Percentiles rank a stretch among this genome's conserved stretches.
Conservation (phyloP, 1,139 yeast species). For the Kodamaea plutei region DNA sequence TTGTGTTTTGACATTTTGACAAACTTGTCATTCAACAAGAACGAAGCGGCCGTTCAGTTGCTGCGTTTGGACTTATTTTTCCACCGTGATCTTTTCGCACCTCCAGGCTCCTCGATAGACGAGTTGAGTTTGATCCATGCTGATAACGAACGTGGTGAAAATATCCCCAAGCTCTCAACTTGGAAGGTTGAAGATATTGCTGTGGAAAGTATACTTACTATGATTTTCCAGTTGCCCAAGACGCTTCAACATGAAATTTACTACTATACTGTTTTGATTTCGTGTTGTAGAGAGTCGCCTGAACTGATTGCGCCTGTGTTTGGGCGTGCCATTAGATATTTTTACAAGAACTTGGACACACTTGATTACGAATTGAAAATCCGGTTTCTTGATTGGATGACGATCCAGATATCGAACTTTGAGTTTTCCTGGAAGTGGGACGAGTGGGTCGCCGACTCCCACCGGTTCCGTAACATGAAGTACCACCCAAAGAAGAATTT, state of each 20-base stretch:
- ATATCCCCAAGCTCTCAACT: slow-evolving; percentile 52
- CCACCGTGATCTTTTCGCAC: slow-evolving; percentile 66
- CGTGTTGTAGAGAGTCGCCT: slow-evolving; percentile 84
- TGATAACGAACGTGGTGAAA: slow-evolving; percentile 40
- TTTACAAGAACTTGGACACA: slow-evolving; percentile 63
- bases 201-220: slow-evolving; percentile 73
- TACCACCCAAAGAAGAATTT: slow-evolving; percentile 75
- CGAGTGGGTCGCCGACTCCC: slow-evolving; percentile 75
- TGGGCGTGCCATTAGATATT: slow-evolving; percentile 86
- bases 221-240: slow-evolving; percentile 71
- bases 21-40: slow-evolving; percentile 82
- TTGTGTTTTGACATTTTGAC: slow-evolving; percentile 69
- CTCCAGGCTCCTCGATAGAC: slow-evolving; percentile 81
- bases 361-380: slow-evolving; percentile 74
- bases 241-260: slow-evolving; percentile 69
- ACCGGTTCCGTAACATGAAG: slow-evolving; percentile 28
- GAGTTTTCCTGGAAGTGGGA: slow-evolving; percentile 98
- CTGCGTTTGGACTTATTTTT: slow-evolving; percentile 73
- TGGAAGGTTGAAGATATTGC: slow-evolving; percentile 93
- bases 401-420: slow-evolving; percentile 89
- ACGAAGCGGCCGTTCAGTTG: slow-evolving; percentile 81
- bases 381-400: slow-evolving; percentile 86
- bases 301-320: slow-evolving; percentile 92
- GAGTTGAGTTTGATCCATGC: slow-evolving; percentile 43
- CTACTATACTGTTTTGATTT: slow-evolving; percentile 81